These are phyloP conservation scores for Solidago caesia DNA, from an alignment of 129 eudicot species.

Conservation along the genomic window DNA sequence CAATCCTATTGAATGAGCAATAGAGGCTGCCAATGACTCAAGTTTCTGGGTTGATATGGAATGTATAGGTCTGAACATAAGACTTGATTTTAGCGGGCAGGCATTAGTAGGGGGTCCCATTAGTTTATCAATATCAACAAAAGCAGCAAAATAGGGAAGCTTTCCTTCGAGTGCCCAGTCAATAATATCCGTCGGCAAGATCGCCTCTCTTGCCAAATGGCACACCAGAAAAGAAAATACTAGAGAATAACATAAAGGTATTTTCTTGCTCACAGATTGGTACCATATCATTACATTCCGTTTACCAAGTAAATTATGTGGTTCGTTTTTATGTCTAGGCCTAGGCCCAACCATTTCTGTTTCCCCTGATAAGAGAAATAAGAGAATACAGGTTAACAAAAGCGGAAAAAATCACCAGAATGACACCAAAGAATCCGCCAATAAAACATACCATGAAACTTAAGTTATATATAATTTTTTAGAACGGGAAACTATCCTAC, in stretches of 20 bases:
- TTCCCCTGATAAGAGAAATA: constrained; percentile 43
- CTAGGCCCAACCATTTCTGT: constrained; percentile 23
- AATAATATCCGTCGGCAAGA: constrained; percentile 63
- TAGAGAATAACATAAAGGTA: constrained; percentile 60
- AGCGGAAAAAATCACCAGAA: not conserved
- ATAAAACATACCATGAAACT: not conserved
- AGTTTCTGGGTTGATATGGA: constrained; percentile 52
- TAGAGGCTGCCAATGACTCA: constrained; percentile 62
- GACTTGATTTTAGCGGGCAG: constrained; percentile 59
- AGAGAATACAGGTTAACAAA: constrained; percentile 8
- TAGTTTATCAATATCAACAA: constrained; percentile 56
- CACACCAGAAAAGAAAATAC: constrained; percentile 68
- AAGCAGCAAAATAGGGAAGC: constrained; percentile 78
- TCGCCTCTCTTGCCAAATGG: constrained; percentile 73
- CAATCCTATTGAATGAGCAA: constrained; percentile 52
- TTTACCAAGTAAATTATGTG: constrained; percentile 59
- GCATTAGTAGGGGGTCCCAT: constrained; percentile 47
- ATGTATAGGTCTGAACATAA: constrained; percentile 65
- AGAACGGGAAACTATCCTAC: too few relatives aligned
- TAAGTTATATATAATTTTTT: too few relatives aligned
- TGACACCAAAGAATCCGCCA: not conserved
- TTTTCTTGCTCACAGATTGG: constrained; percentile 46
- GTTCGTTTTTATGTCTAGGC: constrained; percentile 44
- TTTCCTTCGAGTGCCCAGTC: constrained; percentile 73
- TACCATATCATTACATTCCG: constrained; percentile 67